Evolutionary conservation across 208 protist genomes (phyloP), one percentile per base, ranked within the genome.

Genomic region (Trypanosoma rangeli): DNA sequence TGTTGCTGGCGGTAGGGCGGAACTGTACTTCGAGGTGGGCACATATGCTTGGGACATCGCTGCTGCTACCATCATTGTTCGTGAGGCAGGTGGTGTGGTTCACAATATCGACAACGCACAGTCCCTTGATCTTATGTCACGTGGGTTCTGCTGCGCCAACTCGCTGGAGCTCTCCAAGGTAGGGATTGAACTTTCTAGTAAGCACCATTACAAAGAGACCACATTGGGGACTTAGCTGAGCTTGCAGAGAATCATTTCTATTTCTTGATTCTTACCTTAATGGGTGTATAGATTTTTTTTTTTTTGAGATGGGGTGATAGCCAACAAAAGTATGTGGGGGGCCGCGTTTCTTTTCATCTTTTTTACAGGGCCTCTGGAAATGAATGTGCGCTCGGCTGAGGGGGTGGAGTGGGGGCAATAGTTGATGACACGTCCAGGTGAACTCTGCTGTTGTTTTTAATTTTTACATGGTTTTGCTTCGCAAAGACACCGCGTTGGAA

Each of bases 41-140:
- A 79, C 92, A 48, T 60, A 90, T 13, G 66, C 85, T 22, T 97
- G 88, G 89, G 86, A 93, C 57, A 80, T 87, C 39, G 87, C 87
- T 1, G 93, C 93, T 7, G 90, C 83, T 26, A 79, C 84, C 10
- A 83, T 95, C 33, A 94, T 97, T 66, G 79, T 97, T 18, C 78
- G 81, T 9, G 90, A 97, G 74, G 93, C 93, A 0, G 93, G 93
- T 48, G 93, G 92, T 18, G 82, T 95, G 7, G 86, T 95, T n/a
- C 87, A 94, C 63, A 83, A 91, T 76, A 82, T 93, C 26, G 85
- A 95, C 18, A 72, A 84, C 64, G 77, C 61, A 9, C 79, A 95
- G 0, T 65, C 65, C 18, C 83, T 89, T 20, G 81, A 90, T 68
- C 63, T 95, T 9, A 81, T 72, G 56, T 73, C 80, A 8, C 70